A percentile compares a stretch with the other conserved stretches of the same genome.
Evolutionary conservation across 176 grass and related monocot species (phyloP).

Genomic region (Triticum monococcum): DNA sequence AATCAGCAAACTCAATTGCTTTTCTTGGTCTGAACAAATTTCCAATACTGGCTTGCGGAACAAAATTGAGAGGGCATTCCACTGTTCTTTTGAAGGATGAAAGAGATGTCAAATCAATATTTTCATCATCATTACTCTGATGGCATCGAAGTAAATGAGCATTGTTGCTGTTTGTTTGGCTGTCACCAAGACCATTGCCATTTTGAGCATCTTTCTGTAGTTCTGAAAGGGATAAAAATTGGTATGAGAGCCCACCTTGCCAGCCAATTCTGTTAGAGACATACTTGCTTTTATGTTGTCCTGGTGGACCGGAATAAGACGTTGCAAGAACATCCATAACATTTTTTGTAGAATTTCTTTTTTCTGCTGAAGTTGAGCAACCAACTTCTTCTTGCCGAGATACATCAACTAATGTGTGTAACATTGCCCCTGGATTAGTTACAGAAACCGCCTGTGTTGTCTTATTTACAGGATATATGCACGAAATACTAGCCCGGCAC

Average conservation of each 20-base stretch:
- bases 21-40: conserved; percentile 35
- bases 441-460: conserved; percentile 10
- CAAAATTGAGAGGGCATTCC: conserved; percentile 37
- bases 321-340: neutral
- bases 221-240: conserved; percentile 32
- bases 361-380: conserved; percentile 20
- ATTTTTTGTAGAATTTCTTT: conserved; percentile 3
- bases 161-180: neutral
- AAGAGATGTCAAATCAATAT: conserved; percentile 59
- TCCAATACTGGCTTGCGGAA: conserved; percentile 18
- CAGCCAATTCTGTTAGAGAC: conserved; percentile 3
- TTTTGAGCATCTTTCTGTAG: conserved; percentile 5
- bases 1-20: conserved; percentile 35
- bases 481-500: neutral
- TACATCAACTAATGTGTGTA: conserved; percentile 16
- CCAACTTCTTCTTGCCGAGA: conserved; percentile 17
- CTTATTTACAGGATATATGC: conserved; percentile 23
- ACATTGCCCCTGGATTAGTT: conserved; percentile 24
- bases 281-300: conserved; percentile 28
- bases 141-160: conserved; percentile 1
- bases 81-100: conserved; percentile 51
- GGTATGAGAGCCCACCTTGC: conserved; percentile 35
- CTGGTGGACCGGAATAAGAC: conserved; percentile 7
- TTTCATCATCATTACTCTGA: conserved; percentile 39
- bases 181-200: conserved; percentile 12